phyloP scores from a whole-genome alignment of 164 flowering plant genomes.

The Aristolochia contorta region DNA sequence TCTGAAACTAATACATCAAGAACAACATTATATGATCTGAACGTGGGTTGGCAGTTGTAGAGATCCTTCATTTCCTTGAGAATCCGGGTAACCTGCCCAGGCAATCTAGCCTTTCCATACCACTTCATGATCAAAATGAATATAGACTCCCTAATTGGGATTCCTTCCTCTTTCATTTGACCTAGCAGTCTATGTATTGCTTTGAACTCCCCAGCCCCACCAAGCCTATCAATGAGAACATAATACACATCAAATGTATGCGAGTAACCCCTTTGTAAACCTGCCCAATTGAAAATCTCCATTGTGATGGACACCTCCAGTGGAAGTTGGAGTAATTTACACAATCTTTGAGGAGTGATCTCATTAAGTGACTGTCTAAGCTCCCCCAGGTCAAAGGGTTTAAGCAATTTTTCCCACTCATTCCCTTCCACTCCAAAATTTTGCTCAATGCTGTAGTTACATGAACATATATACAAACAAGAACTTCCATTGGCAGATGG shows the following conservation, averaged over 20 bases:
- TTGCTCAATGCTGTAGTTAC: neutral
- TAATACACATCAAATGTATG: slow-evolving; percentile 66
- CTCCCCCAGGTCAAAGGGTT: slow-evolving; percentile 70
- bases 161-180: slow-evolving; percentile 76
- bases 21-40: slow-evolving; percentile 70
- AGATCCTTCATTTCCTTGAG: slow-evolving; percentile 57
- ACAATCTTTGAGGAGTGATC: slow-evolving; percentile 63
- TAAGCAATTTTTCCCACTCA: slow-evolving; percentile 77
- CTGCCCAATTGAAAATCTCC: slow-evolving; percentile 61
- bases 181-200: slow-evolving; percentile 44
- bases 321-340: slow-evolving; percentile 64
- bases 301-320: slow-evolving; percentile 61
- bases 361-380: slow-evolving; percentile 44
- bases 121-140: slow-evolving; percentile 69
- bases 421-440: slow-evolving; percentile 20
- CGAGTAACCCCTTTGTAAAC: slow-evolving; percentile 57
- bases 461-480: neutral
- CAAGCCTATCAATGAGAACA: slow-evolving; percentile 63
- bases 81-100: slow-evolving; percentile 71
- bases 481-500: neutral
- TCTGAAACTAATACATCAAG: slow-evolving; percentile 61
- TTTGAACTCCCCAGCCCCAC: slow-evolving; percentile 47
- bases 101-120: slow-evolving; percentile 69
- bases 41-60: slow-evolving; percentile 63
- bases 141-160: slow-evolving; percentile 56